Base-by-base conservation (phyloP, 306 rosid genomes). In the Macrotyloma uniflorum region DNA sequence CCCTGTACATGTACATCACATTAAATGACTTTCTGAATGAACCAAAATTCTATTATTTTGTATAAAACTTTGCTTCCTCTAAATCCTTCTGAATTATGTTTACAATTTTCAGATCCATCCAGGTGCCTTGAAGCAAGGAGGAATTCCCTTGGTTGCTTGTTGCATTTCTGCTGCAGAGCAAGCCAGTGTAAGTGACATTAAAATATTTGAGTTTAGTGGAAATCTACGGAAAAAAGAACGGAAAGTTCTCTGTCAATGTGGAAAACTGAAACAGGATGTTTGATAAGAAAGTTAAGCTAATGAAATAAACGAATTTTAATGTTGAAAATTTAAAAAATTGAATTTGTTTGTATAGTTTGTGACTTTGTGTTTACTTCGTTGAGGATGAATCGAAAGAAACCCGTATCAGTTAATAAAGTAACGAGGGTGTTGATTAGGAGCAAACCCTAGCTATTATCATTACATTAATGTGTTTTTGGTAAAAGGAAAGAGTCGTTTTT, bases 131-230 rank as follows among this genome's bases (percentile, higher is more conserved):
- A 88, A 87, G 89, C 86, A 84, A 82, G 98, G 98, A 76, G 98
- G 97, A 78, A 77, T 84, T 75, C 96, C 97, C 20, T 89, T 94
- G 92, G 90, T 94, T 82, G 87, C 93, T 20, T 88, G 96, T 81
- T 92, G 97, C 86, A 85, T 94, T 72, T 74, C 97, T 80, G 98
- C 98, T 79, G 97, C 98, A 66, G 85, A 90, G 74, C 94, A 85
- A 83, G 97, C 97, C 82, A 85, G 85, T 76, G 98, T 92, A 89
- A 89, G 98, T 81, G 78, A 50, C 67, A 45, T 72, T 79, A 26
- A 67, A 47, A 32, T 75, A 20, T 76, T 69, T 47, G 50, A 82
- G 50, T 23, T 16, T 79, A 68, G 57, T n/a, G 58, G 68, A 69
- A 22, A 73, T 47, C 22, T 57, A 15, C 13, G 58, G 30, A 32